Base-by-base conservation (phyloP, 169 alveolate species). In the Cyclospora cayetanensis region DNA sequence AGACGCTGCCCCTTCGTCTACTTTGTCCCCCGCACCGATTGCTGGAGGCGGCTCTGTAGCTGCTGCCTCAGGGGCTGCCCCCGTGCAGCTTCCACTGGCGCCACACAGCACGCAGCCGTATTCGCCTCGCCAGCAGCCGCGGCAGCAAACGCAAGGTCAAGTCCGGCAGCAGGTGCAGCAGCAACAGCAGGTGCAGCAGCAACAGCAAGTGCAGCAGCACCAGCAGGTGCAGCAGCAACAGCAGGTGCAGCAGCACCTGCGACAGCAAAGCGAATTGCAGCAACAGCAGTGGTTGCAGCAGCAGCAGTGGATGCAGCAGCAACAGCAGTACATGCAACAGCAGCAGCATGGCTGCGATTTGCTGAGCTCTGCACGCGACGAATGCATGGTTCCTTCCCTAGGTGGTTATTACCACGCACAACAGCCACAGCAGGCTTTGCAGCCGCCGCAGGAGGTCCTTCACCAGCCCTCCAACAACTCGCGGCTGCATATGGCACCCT, bases 251-350 rank as follows among this genome's bases (percentile, higher is more conserved):
- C 55, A 7, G 55, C 55, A 46, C 22, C 15, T 46, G 22, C 55
- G 15, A 15, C 55, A 46, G 55, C 55, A 46, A 15, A 7, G 15
- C 55, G 55, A 7, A n/a, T n/a, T 11, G n/a, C 70, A 55, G 70
- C 70, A 55, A 7, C 70, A 55, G 70, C 70, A 55, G 29, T 29
- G 4, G 70, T 29, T 55, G 7, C 11, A 55, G 11, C 85, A 74
- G 65, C 85, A 70, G 31, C 82, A 70, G 52, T 53, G n/a, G n/a
- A n/a, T 29, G 63, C 85, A 37, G 63, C 85, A 74, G 39, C 85
- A 74, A 39, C 85, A 74, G 63, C 85, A 37, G 37, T 5, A 39
- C 41, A 53, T 5, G 65, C 85, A 74, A 39, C 60, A 74, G 0
- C 31, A 46, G 5, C 39, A 74, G 3, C 27, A 4, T 22, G 37